Evolutionary conservation across 371 early-diverging fungal species (phyloP), one percentile per base, ranked within the genome.

Genomic region (Mortierella sp.): DNA sequence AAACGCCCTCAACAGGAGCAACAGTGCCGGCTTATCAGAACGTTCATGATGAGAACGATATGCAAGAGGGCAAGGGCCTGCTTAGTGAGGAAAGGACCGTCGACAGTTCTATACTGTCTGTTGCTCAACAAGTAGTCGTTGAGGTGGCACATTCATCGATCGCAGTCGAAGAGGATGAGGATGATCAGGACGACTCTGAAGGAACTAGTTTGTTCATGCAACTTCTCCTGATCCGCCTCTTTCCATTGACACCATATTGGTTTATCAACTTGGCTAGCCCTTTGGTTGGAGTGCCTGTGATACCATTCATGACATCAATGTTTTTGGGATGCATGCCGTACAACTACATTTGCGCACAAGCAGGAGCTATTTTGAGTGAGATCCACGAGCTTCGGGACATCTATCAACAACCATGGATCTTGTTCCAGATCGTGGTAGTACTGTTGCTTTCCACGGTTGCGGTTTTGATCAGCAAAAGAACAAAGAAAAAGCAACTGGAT

Each of bases 221-320:
- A 31, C 59, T 79, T 14, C 21, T 79, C 24, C 57, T 77, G 55
- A 79, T 79, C 21, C 76, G 80, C n/a, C 57, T 79, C 16, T 79
- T 79, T 56, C 80, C 80, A 14, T 48, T 79, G 56, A 76, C 80
- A 16, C 80, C 80, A 6, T 79, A 77, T 58, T 79, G 80, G 80
- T 67, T 79, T 41, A 71, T 79, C 59, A 79, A 79, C 46, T 57
- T 80, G 55, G 72, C 80, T 9, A 77, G 78, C 48, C 80, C 80
- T 8, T 43, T 80, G 60, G 68, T 80, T 8, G 77, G 70, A 6
- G 68, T 80, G 13, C 80, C 80, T 8, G 62, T 80, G 29, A 25
- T 70, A 10, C 70, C 78, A 8, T 80, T 80, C 47, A 71, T 80
- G 68, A 71, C 72, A 0, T 68, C 80, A 16, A 80, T 80, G 80